A percentile compares a stretch with the other conserved stretches of the same genome.
phyloP scores from a whole-genome alignment of 2,329 filamentous ascomycete species.

The Colletotrichum truncatum region DNA sequence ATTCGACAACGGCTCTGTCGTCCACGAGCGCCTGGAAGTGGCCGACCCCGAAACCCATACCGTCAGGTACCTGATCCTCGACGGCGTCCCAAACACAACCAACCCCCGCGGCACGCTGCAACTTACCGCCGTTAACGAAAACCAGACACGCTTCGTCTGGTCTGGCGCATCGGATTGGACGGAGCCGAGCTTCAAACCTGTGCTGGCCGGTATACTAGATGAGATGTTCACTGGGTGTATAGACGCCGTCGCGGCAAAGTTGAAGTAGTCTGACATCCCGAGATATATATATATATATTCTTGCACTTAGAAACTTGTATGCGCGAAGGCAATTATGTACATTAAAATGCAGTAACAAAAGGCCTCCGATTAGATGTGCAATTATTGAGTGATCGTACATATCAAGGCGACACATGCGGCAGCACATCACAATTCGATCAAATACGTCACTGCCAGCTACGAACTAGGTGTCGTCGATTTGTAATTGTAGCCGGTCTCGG shows the following conservation, averaged over 20 bases:
- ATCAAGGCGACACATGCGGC: too few species aligned
- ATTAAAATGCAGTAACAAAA: not conserved
- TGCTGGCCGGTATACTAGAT: not conserved
- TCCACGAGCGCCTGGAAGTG: conserved; percentile 6
- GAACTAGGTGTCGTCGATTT: not conserved
- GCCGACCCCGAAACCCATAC: conserved; percentile 10
- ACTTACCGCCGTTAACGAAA: not conserved
- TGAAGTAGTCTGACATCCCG: not conserved
- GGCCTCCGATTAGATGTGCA: not conserved
- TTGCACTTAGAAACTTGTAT: not conserved
- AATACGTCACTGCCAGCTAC: too few species aligned
- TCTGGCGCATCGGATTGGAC: conserved; percentile 3
- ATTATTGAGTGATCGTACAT: too few species aligned
- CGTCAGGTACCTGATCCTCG: conserved; percentile 1
- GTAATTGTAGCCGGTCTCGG: not conserved
- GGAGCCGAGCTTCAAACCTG: conserved; percentile 1
- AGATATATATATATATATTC: not conserved
- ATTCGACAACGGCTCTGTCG: conserved; percentile 1
- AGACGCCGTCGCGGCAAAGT: not conserved
- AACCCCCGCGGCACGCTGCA: not conserved
- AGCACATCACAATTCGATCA: too few species aligned
- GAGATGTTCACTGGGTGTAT: conserved; percentile 10
- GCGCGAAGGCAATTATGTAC: not conserved
- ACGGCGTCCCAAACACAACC: conserved; percentile 4
- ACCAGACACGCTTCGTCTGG: conserved; percentile 5